Evolutionary conservation across 768 basidiomycete genomes (phyloP), one percentile per base, ranked within the genome.

Genomic region (Serpula lacrymans): DNA sequence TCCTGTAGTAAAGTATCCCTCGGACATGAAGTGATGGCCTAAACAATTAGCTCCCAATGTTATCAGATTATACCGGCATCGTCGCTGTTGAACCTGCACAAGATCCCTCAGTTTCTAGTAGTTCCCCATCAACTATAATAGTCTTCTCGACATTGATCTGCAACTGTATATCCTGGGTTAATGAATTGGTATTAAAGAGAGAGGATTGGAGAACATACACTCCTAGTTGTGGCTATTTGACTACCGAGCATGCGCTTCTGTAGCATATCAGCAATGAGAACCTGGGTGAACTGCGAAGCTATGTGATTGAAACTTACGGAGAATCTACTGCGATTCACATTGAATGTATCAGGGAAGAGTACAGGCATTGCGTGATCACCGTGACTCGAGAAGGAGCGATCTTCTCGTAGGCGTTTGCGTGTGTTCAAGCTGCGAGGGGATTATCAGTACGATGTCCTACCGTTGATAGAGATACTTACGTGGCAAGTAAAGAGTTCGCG

Each of bases 121-220:
- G n/a, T n/a, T n/a, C n/a, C n/a, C n/a, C n/a, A n/a, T n/a, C n/a
- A n/a, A n/a, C n/a, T n/a, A 62, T 55, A 11, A 63, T 46, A 3
- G 62, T 62, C 0, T 61, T 62, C 18, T 62, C 60, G 3, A 62
- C 62, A 30, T 62, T 62, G 45, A 62, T 59, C 11, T 63, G 61
- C 3, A 62, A 46, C 31, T 52, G 57, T 12, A 50, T 7, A 48
- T 47, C 4, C 1, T 0, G 8, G 48, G 21, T 4, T 16, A 30
- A 9, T 12, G 22, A 9, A 49, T 8, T 3, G 11, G 1, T 25
- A 4, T 10, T 0, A 13, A 36, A 0, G 31, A 17, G 9, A 39
- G 37, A 1, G 9, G 14, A n/a, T 8, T n/a, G 0, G 8, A 8
- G 21, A 17, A 50, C 60, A 2, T 34, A 62, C 60, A 8, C 37